Conservation (phyloP, 2,329 filamentous ascomycete species). For the Ophiostoma ips region DNA sequence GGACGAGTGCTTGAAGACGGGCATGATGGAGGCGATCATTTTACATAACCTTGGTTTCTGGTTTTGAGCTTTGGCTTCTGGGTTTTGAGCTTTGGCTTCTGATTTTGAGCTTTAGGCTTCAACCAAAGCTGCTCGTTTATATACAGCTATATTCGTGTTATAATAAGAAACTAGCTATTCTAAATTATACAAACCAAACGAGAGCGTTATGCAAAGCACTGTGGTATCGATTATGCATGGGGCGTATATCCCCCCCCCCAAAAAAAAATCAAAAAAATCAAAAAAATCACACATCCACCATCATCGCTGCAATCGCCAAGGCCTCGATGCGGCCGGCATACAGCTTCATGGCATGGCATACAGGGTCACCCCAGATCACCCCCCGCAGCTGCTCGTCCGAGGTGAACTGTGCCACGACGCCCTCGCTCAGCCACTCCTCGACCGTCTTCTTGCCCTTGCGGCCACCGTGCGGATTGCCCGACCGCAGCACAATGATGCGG, state of each 20-base stretch:
- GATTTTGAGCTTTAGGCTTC: too few species aligned
- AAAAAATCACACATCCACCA: slow-evolving; percentile 16
- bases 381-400: slow-evolving; percentile 53
- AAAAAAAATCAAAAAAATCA: background rate
- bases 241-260: too few species aligned
- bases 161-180: too few species aligned
- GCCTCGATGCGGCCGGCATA: slow-evolving; percentile 60
- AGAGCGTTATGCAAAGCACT: too few species aligned
- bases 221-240: background rate
- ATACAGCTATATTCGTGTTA: too few species aligned
- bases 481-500: slow-evolving; percentile 50
- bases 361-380: slow-evolving; percentile 68
- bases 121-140: too few species aligned
- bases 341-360: slow-evolving; percentile 66
- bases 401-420: slow-evolving; percentile 54
- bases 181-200: too few species aligned
- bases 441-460: slow-evolving; percentile 32
- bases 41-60: too few species aligned
- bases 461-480: slow-evolving; percentile 26
- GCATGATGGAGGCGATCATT: too few species aligned
- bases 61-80: too few species aligned
- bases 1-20: too few species aligned
- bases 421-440: slow-evolving; percentile 37
- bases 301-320: slow-evolving; percentile 56
- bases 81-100: too few species aligned